These are phyloP conservation scores for Pleurozium schreberi DNA, from an alignment of 225 moss, liverwort and hornwort species.

Conservation along the genomic window DNA sequence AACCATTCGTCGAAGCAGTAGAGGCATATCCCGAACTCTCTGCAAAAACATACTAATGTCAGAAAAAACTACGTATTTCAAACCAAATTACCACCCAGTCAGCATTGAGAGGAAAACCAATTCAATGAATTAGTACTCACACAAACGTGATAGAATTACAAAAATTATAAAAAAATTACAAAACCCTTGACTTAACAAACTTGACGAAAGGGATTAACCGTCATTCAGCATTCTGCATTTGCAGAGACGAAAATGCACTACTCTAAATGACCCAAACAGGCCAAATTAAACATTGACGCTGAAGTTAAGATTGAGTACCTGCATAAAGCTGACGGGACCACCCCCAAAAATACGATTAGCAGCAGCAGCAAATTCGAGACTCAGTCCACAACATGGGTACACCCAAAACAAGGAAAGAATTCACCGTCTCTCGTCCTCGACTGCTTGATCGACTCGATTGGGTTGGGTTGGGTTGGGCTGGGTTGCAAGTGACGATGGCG, in stretches of 20 bases:
- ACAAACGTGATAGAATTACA: not conserved
- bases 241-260: not conserved
- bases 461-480: not conserved
- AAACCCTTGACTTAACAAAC: not conserved
- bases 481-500: not conserved
- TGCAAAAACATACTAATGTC: constrained; percentile 10
- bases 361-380: not conserved
- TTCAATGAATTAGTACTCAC: not conserved
- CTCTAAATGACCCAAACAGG: not conserved
- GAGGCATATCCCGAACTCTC: constrained; percentile 95
- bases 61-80: not conserved
- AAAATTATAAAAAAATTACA: not conserved
- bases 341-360: constrained; percentile 97
- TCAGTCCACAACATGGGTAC: not conserved
- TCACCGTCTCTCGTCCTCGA: not conserved
- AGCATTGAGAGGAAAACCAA: not conserved
- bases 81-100: not conserved
- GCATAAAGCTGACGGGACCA: constrained; percentile 72
- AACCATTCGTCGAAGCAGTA: constrained; percentile 68
- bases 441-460: not conserved
- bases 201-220: not conserved
- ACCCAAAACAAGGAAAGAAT: not conserved
- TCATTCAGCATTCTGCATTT: not conserved
- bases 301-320: constrained; percentile 21
- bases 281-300: not conserved